Base-by-base conservation (phyloP, 257 asterid species). In the Capsicum rhomboideum region DNA sequence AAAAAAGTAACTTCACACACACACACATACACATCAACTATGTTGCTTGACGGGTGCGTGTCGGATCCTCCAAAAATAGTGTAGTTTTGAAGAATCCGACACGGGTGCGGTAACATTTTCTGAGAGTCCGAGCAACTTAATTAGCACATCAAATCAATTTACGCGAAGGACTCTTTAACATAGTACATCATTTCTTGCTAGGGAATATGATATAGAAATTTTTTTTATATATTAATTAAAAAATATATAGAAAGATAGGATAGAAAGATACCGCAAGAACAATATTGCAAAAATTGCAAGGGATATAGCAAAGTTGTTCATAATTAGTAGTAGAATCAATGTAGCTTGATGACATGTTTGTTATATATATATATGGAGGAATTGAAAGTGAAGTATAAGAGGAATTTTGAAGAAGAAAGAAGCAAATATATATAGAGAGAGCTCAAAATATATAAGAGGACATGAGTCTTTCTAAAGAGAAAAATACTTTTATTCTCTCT, bases 241-340 rank as follows among this genome's bases (percentile, higher is more conserved):
- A n/a, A 17, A 66, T 17, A 4, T 42, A 50, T 11, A 8, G 46
- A 31, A 34, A 34, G 78, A 68, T 68, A 68, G 14, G 52, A 29
- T 26, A 40, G 72, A 64, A 29, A 64, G 8, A 64, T 93, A 94
- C 98, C 98, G 95, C 98, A 72, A 94, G 98, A 89, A 94, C 93
- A 75, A 93, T 93, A 87, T 86, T 93, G 92, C 98, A 94, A 91
- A 89, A 94, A 90, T 90, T 93, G 93, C 97, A 93, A 92, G 97
- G 97, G 88, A 94, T 93, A 87, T 94, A 94, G 86, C 96, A 93
- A 67, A 94, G 90, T 84, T 94, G 92, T 88, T 94, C 98, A 26
- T 92, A 80, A 54, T 12, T 20, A 78, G 86, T 20, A 78, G 86
- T 59, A 84, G 87, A 88, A 40, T 90, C 92, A 90, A 85, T 87